A percentile compares a stretch with the other conserved stretches of the same genome.
phyloP scores from a whole-genome alignment of 2,329 filamentous ascomycete genomes.

The Fusarium sp. region DNA sequence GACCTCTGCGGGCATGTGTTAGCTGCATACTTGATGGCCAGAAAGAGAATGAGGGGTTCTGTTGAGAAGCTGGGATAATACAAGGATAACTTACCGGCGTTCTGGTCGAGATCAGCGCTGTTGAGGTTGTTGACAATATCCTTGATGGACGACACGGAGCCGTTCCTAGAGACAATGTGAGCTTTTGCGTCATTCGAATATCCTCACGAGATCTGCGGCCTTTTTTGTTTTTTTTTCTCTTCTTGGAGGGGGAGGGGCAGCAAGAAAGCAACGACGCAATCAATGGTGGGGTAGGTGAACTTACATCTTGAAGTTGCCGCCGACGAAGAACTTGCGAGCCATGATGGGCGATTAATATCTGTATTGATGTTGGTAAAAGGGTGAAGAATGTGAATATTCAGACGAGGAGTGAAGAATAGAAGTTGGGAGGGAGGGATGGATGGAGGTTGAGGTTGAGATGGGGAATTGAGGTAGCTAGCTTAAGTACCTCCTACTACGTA shows the following conservation, averaged over 20 bases:
- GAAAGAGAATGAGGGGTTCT: slow-evolving; percentile 22
- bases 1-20: slow-evolving; percentile 72
- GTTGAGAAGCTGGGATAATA: slow-evolving; percentile 12
- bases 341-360: slow-evolving; percentile 66
- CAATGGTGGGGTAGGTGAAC: slow-evolving; percentile 49
- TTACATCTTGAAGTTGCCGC: slow-evolving; percentile 99
- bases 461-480: slow-evolving; percentile 15
- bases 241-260: slow-evolving; percentile 29
- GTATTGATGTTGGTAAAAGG: slow-evolving; percentile 7
- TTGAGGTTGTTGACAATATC: slow-evolving; percentile 92
- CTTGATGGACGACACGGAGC: slow-evolving; percentile 88
- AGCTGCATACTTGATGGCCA: slow-evolving; percentile 5
- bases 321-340: slow-evolving; percentile 96
- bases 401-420: slow-evolving; percentile 15
- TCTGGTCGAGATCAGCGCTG: slow-evolving; percentile 80
- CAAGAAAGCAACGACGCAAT: slow-evolving; percentile 25
- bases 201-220: slow-evolving; percentile 41
- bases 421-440: neutral
- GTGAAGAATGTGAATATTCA: slow-evolving; percentile 10
- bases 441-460: slow-evolving; percentile 9
- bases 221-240: slow-evolving; percentile 33
- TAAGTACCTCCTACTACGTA: slow-evolving; percentile 23
- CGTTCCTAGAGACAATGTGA: slow-evolving; percentile 76
- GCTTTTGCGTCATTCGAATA: slow-evolving; percentile 7
- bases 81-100: slow-evolving; percentile 68